Conservation (phyloP, 495 filamentous ascomycete genomes). For the Aspergillus egyptiacus region DNA sequence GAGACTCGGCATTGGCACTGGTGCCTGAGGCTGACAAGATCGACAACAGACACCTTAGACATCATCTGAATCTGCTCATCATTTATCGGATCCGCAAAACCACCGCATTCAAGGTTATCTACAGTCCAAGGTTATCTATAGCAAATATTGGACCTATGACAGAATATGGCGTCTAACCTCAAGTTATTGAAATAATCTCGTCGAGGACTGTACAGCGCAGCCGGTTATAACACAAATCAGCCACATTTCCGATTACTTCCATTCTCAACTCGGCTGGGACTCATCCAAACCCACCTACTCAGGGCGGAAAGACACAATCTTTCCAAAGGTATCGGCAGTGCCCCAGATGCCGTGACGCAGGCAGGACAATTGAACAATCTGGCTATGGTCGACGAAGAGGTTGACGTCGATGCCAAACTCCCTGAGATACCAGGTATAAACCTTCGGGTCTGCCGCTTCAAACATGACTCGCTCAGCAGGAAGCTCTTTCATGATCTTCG, state of each 20-base stretch:
- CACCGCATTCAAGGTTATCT: too few relatives aligned
- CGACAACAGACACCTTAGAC: background rate
- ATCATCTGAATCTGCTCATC: background rate
- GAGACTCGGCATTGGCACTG: background rate
- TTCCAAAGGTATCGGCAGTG: constrained; percentile 52
- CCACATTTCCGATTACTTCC: too few relatives aligned
- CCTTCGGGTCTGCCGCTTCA: constrained; percentile 53
- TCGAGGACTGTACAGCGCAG: too few relatives aligned
- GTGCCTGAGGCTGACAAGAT: background rate
- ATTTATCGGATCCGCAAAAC: too few relatives aligned
- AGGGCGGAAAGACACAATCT: constrained; percentile 47
- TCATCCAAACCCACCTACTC: constrained; percentile 8
- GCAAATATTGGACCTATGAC: too few relatives aligned
- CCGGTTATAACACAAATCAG: too few relatives aligned
- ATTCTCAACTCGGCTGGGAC: too few relatives aligned
- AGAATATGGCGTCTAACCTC: too few relatives aligned
- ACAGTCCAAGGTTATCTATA: too few relatives aligned
- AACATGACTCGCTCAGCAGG: constrained; percentile 55
- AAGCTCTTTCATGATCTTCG: constrained; percentile 48
- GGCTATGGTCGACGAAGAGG: constrained; percentile 55
- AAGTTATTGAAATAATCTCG: too few relatives aligned
- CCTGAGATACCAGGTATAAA: constrained; percentile 55
- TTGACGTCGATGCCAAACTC: constrained; percentile 58
- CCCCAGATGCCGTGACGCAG: constrained; percentile 53
- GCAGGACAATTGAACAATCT: constrained; percentile 53